phyloP scores from a whole-genome alignment of 2,329 filamentous ascomycete species.

The Pseudogymnoascus sp. region DNA sequence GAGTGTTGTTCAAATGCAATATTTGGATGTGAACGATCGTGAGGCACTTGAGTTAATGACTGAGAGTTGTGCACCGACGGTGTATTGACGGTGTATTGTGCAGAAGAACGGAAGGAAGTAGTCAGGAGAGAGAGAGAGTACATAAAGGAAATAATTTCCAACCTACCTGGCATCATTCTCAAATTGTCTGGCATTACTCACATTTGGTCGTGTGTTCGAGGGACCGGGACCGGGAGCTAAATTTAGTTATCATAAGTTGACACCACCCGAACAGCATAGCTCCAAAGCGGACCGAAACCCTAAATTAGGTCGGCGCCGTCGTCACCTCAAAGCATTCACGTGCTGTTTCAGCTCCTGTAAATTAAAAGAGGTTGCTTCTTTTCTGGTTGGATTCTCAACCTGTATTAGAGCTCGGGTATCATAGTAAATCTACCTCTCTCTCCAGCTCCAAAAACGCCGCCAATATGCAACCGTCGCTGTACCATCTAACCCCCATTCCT shows the following conservation, averaged over 20 bases:
- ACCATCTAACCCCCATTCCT: background rate
- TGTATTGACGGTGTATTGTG: background rate
- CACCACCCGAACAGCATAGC: background rate
- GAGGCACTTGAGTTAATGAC: background rate
- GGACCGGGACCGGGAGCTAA: background rate
- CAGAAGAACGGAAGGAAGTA: background rate
- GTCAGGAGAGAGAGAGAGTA: background rate
- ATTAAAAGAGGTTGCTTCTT: background rate
- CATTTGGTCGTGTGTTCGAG: background rate
- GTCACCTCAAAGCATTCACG: background rate
- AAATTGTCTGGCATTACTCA: background rate
- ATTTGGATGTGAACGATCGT: background rate
- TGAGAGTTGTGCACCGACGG: background rate
- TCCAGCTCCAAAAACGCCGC: conserved; percentile 3
- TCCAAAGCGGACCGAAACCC: background rate
- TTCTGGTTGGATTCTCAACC: background rate
- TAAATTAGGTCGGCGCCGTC: conserved; percentile 1
- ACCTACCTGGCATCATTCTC: background rate
- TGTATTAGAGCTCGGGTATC: conserved; percentile 3
- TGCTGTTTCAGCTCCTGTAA: background rate
- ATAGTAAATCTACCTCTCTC: conserved; percentile 3
- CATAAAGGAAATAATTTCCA: background rate
- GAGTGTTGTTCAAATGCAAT: background rate
- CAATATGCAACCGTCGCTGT: background rate
- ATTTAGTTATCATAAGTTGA: background rate